Evolutionary conservation across 2,329 filamentous ascomycete genomes (phyloP).

Genomic region (Cytospora piceae): DNA sequence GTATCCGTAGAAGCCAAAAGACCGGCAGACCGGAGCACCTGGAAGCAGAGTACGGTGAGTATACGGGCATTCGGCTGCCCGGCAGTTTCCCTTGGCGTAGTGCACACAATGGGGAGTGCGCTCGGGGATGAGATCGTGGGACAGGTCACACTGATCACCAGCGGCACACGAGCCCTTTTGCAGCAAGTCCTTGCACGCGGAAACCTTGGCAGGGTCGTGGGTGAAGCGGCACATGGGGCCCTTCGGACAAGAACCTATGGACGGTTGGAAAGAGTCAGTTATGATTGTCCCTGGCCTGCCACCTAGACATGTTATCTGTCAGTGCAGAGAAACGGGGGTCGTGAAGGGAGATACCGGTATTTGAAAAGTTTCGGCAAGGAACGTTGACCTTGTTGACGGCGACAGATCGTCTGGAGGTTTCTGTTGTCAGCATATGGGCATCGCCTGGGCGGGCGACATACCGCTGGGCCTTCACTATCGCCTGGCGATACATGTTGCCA

Average conservation of each 20-base stretch:
- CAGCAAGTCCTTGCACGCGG: slow-evolving; percentile 86
- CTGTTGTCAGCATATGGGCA: slow-evolving; percentile 45
- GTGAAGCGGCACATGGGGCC: slow-evolving; percentile 78
- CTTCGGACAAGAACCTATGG: slow-evolving; percentile 80
- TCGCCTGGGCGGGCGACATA: slow-evolving; percentile 50
- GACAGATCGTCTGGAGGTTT: slow-evolving; percentile 50
- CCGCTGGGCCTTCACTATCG: slow-evolving; percentile 76
- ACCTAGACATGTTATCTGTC: slow-evolving; percentile 7
- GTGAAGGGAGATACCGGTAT: slow-evolving; percentile 64
- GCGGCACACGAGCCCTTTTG: slow-evolving; percentile 76
- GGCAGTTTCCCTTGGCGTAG: slow-evolving; percentile 87
- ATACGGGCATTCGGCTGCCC: slow-evolving; percentile 84
- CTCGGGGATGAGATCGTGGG: slow-evolving; percentile 81
- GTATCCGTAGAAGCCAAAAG: slow-evolving; percentile 86
- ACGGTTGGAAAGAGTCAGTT: slow-evolving; percentile 32
- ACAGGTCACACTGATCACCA: slow-evolving; percentile 84
- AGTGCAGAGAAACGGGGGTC: slow-evolving; percentile 13
- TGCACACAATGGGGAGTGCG: slow-evolving; percentile 88
- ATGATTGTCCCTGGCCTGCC: slow-evolving; percentile 1
- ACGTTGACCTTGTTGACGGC: slow-evolving; percentile 70
- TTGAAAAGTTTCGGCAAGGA: slow-evolving; percentile 73
- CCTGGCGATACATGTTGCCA: slow-evolving; percentile 81
- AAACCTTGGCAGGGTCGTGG: slow-evolving; percentile 85
- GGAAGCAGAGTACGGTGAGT: slow-evolving; percentile 80
- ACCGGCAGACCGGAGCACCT: slow-evolving; percentile 77